Evolutionary conservation across 805 yeast species (phyloP).

Genomic region (Wickerhamomyces chaumierensis): DNA sequence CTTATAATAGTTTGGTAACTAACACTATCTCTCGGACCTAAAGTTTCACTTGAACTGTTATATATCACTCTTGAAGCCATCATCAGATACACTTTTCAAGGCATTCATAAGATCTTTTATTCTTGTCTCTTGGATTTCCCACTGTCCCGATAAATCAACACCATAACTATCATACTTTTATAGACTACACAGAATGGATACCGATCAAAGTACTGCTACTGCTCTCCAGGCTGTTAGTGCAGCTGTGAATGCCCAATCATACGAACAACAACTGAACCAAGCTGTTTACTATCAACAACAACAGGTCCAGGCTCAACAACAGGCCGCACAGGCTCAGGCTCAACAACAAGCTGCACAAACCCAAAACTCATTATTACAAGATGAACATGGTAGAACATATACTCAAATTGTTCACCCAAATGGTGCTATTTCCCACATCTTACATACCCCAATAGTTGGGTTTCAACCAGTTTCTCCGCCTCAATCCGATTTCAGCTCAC

Average conservation of each 20-base stretch:
- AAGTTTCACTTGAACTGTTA: no score
- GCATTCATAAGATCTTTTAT: no score
- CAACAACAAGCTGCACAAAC: constrained; percentile 3
- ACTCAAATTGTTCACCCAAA: constrained; percentile 1
- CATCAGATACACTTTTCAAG: no score
- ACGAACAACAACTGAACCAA: constrained; percentile 11
- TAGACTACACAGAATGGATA: constrained; percentile 6
- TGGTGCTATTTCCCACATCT: neutral
- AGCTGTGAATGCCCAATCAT: constrained; percentile 5
- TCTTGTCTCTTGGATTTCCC: no score
- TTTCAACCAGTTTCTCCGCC: constrained; percentile 17
- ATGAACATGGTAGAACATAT: neutral
- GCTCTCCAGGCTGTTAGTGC: constrained; percentile 16
- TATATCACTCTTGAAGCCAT: no score
- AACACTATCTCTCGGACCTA: no score
- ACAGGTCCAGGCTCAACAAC: constrained; percentile 13
- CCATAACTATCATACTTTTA: no score
- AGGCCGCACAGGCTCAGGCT: constrained; percentile 6
- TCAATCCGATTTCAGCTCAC: constrained; percentile 13
- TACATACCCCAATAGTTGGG: constrained; percentile 1
- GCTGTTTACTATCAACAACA: constrained; percentile 12
- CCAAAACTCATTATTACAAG: neutral
- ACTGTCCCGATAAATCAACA: no score
- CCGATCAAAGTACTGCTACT: constrained; percentile 12
- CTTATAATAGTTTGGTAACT: no score